Base-by-base conservation (phyloP, 495 filamentous ascomycete genomes). In the Margaritispora aquatica region DNA sequence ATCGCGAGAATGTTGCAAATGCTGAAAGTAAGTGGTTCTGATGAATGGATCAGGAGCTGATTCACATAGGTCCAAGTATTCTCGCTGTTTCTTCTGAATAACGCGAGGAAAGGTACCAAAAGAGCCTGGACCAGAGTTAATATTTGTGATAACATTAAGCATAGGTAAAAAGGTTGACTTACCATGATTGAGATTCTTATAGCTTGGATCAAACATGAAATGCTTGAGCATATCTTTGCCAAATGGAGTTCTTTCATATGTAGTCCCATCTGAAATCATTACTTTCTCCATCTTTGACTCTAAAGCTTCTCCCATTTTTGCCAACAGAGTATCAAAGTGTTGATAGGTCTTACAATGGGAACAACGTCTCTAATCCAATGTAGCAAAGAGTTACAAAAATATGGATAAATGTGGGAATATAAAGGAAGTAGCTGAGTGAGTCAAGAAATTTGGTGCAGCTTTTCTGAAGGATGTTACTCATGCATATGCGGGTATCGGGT, bases 151-250 rank as follows among this genome's bases (percentile, higher is more conserved):
- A n/a, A n/a, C n/a, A n/a, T n/a, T n/a, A n/a, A n/a, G n/a, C n/a
- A 53, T n/a, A 31, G 34, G 1, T 9, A 19, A 31, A 38, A 13
- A 36, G 19, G 47, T 13, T 44, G 70, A 91, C 38, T 15, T 15
- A 44, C 90, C 92, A 62, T 96, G 88, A 72, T 96, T 96, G 61
- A 96, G 74, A 62, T 91, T 90, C 23, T 77, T 80, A 67, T 81
- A 92, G 2, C 73, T 69, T 0, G 81, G 78, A 59, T 86, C 84
- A 54, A 94, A 84, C 5, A 84, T 74, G 70, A 96, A 97, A 54
- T 90, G 73, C 57, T 87, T 77, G 29, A 77, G 76, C 75, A 92
- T 79, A 26, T 80, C 71, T 19, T 57, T 68, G 7, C 66, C 66
- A 63, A 68, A 68, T 2, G 65, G 55, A 17, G 41, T 59, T 11